Evolutionary conservation across 1,284 basidiomycete genomes (phyloP), one percentile per base, ranked within the genome.

Genomic region (Cerrena zonata): DNA sequence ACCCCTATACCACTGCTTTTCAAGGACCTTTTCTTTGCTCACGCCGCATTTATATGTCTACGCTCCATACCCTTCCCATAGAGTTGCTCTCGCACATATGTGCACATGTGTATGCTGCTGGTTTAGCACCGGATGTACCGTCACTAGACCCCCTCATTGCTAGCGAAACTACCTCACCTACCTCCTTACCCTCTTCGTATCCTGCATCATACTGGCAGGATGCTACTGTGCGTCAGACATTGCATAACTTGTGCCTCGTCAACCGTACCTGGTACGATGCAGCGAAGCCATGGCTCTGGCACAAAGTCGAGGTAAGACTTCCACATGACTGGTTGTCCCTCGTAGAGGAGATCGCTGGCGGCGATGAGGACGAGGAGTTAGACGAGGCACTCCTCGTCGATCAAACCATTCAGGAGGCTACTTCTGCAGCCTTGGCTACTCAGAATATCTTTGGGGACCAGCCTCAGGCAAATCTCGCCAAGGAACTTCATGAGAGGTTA

Each of bases 241-340:
- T 91, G 30, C 73, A 77, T 11, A 83, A 65, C 56, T 80, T 89
- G 43, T 87, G 83, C 59, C 76, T 86, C 50, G 84, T 88, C 38
- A 88, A 81, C 60, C 82, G 74, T 57, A 74, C 79, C 2, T 91
- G 86, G 84, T 79, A 80, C 60, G 78, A 80, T 45, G 89, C 86
- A 0, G 86, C 89, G 11, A 86, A 84, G 58, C 88, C 87, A 0
- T 90, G 82, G 82, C 69, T 91, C 2, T 91, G 88, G 87, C 78
- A 77, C 51, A 82, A 81, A 68, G 69, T 91, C 56, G 87, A 91
- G 65, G 83, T 91, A 40, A 79, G 87, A 11, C 75, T 90, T 11
- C 88, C 89, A 4, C 77, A 81, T 18, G 82, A 77, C 58, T 91
- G 89, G 86, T 77, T 91, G n/a, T 70, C 84, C 13, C 75, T 91